phyloP scores from a whole-genome alignment of 768 basidiomycete species.

The Russula abietina region DNA sequence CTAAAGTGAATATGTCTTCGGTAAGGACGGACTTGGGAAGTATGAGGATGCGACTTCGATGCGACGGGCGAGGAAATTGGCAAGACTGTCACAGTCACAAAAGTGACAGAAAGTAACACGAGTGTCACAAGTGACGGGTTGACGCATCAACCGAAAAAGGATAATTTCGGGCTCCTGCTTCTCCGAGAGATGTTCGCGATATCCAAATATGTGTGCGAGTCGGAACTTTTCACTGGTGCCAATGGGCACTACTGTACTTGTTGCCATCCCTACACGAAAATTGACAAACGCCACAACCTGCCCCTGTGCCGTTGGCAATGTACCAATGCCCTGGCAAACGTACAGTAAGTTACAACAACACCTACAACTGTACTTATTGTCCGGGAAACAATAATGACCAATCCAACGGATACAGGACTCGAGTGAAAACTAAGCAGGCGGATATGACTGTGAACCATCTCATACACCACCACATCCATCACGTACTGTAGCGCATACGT shows the following conservation, averaged over 20 bases:
- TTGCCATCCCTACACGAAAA: not conserved
- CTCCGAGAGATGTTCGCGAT: no score
- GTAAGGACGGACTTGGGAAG: no score
- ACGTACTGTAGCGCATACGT: not conserved
- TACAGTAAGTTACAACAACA: not conserved
- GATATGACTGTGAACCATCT: not conserved
- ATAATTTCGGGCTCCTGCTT: no score
- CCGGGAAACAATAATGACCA: not conserved
- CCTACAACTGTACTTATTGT: no score
- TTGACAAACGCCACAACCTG: not conserved
- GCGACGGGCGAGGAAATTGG: no score
- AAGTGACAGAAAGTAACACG: not conserved
- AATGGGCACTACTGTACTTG: not conserved
- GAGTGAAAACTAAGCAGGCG: not conserved
- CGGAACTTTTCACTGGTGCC: not conserved
- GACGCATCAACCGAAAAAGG: no score
- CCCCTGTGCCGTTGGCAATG: not conserved
- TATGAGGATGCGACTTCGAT: no score
- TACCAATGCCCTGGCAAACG: not conserved
- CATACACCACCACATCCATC: not conserved
- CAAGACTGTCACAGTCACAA: not conserved
- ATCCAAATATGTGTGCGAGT: not conserved
- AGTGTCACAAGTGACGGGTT: not conserved
- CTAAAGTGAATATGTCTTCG: no score
- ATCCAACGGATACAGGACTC: not conserved